Conservation (phyloP, 331 rosid genomes). For the Pyrus hybrid region DNA sequence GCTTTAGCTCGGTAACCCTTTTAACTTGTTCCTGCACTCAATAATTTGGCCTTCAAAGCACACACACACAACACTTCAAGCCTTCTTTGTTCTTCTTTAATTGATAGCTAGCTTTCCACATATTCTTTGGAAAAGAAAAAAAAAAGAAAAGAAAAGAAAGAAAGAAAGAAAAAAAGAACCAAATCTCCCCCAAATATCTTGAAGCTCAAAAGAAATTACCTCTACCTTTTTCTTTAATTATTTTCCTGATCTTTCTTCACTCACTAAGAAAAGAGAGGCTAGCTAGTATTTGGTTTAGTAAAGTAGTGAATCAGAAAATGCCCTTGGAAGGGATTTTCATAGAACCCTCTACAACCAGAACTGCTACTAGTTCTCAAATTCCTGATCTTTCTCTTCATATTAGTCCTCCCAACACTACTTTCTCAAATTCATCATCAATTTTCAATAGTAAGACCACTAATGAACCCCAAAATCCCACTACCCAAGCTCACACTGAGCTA, state of each 20-base stretch:
- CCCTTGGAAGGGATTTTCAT: conserved; percentile 86
- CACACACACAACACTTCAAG: background rate
- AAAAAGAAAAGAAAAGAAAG: too few species aligned
- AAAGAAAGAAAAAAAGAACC: background rate
- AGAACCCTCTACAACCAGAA: conserved; percentile 42
- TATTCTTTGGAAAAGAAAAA: background rate
- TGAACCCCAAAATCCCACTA: background rate
- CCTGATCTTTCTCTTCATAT: conserved; percentile 96
- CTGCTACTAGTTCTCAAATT: conserved; percentile 1
- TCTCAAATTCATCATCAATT: conserved; percentile 29
- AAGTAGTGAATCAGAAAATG: conserved; percentile 38
- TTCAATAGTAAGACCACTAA: background rate
- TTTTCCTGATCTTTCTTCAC: conserved; percentile 7
- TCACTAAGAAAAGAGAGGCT: background rate
- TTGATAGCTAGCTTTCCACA: conserved; percentile 3
- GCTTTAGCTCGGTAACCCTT: background rate
- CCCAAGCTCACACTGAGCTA: conserved; percentile 62
- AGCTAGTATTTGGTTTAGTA: background rate
- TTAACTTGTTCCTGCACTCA: background rate
- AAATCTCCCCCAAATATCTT: background rate
- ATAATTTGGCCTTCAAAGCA: background rate
- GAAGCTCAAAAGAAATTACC: background rate
- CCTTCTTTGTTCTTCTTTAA: background rate
- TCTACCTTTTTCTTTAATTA: background rate
- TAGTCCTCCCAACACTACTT: conserved; percentile 52